phyloP scores from a whole-genome alignment of 1,139 yeast species.

The Scheffersomyces parashehatae region DNA sequence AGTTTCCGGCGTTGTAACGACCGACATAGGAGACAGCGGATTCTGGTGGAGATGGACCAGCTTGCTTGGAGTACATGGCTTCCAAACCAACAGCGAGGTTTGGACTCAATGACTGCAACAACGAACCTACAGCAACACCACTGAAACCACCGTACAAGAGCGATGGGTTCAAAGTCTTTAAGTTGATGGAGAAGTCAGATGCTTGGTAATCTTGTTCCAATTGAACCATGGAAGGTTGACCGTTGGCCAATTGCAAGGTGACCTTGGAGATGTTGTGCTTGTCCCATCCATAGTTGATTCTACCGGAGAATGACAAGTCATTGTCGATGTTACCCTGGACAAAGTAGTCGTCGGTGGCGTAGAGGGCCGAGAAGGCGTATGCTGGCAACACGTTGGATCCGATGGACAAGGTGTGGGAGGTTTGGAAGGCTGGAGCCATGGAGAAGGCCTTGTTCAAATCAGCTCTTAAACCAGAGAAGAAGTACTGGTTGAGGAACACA shows the following conservation, averaged over 20 bases:
- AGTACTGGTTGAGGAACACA: constrained; percentile 85
- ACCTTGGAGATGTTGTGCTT: constrained; percentile 77
- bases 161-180: constrained; percentile 90
- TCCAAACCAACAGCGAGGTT: constrained; percentile 88
- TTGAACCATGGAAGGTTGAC: constrained; percentile 94
- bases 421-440: constrained; percentile 94
- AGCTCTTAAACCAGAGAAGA: constrained; percentile 95
- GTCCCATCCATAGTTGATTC: constrained; percentile 92
- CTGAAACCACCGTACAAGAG: constrained; percentile 71
- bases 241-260: constrained; percentile 83
- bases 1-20: constrained; percentile 81
- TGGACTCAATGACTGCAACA: constrained; percentile 86
- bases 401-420: constrained; percentile 88
- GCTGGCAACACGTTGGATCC: constrained; percentile 90
- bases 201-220: constrained; percentile 96
- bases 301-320: constrained; percentile 82
- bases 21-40: constrained; percentile 90
- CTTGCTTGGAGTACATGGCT: constrained; percentile 84
- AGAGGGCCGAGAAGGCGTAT: constrained; percentile 88
- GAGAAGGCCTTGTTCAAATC: constrained; percentile 91
- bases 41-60: constrained; percentile 78
- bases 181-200: constrained; percentile 80
- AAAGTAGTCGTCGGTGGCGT: constrained; percentile 82
- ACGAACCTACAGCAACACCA: constrained; percentile 90
- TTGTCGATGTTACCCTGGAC: constrained; percentile 92